Conservation (phyloP, 768 basidiomycete species). For the Russula lepida region DNA sequence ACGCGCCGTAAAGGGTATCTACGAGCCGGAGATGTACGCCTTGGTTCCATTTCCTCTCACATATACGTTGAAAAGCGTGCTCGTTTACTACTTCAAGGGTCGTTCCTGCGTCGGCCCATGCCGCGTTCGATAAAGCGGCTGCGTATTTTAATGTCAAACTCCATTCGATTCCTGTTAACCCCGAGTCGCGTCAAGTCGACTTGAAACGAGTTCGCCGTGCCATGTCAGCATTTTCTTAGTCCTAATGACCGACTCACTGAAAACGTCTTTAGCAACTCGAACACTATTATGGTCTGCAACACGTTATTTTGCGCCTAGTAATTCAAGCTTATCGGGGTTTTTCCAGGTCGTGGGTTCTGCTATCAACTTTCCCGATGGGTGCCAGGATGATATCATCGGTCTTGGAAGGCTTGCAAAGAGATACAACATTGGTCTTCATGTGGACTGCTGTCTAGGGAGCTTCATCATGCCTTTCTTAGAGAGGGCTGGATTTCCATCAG, state of each 20-base stretch:
- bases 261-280: slow-evolving; percentile 52
- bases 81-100: slow-evolving; percentile 46
- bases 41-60: background rate
- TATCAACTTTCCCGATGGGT: slow-evolving; percentile 79
- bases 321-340: slow-evolving; percentile 6
- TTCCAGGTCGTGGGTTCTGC: slow-evolving; percentile 75
- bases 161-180: slow-evolving; percentile 77
- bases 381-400: slow-evolving; percentile 76
- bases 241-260: slow-evolving; percentile 8
- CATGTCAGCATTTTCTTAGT: slow-evolving; percentile 49
- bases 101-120: slow-evolving; percentile 78
- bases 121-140: slow-evolving; percentile 91
- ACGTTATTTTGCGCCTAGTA: background rate
- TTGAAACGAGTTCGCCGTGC: slow-evolving; percentile 72
- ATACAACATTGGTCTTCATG: slow-evolving; percentile 80
- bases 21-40: slow-evolving; percentile 82
- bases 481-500: slow-evolving; percentile 57
- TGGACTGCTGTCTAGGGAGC: slow-evolving; percentile 90
- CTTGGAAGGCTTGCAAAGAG: slow-evolving; percentile 66
- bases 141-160: slow-evolving; percentile 86
- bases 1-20: slow-evolving; percentile 73
- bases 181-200: slow-evolving; percentile 67
- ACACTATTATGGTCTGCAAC: slow-evolving; percentile 71
- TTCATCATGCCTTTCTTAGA: slow-evolving; percentile 94
- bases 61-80: slow-evolving; percentile 1